Evolutionary conservation across 2,329 filamentous ascomycete species (phyloP).

Genomic region (Rhynchosporium agropyri): DNA sequence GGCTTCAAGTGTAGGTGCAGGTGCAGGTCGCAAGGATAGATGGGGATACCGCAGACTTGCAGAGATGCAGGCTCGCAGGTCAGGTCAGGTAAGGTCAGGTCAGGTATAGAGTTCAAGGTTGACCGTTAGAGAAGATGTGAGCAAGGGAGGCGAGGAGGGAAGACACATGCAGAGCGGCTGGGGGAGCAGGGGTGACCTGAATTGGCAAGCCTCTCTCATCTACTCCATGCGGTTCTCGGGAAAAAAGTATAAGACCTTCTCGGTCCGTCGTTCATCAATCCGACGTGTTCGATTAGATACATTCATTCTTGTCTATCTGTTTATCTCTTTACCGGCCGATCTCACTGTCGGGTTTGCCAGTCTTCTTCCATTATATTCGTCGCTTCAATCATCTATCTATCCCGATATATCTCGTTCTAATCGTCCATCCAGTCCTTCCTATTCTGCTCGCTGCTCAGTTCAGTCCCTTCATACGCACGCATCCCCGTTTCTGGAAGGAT

Average conservation of each 20-base stretch:
- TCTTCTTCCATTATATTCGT: not conserved
- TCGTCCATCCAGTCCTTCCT: not conserved
- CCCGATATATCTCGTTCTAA: not conserved
- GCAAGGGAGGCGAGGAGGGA: not conserved
- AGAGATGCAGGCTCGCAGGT: too few relatives aligned
- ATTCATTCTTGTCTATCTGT: not conserved
- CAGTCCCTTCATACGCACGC: not conserved
- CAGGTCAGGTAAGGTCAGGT: not conserved
- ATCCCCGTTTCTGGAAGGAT: slow-evolving; percentile 8
- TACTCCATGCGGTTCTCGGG: not conserved
- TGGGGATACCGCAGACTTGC: too few relatives aligned
- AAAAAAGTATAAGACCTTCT: slow-evolving; percentile 14
- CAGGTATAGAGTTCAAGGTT: not conserved
- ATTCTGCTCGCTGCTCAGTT: not conserved
- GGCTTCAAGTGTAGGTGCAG: not conserved
- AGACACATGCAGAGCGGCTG: slow-evolving; percentile 3
- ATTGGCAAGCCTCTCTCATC: slow-evolving; percentile 12
- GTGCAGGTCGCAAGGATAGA: too few relatives aligned
- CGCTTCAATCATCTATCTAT: not conserved
- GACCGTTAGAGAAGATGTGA: not conserved
- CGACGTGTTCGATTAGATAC: not conserved
- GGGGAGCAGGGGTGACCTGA: not conserved
- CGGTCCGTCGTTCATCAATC: not conserved
- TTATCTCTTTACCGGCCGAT: not conserved
- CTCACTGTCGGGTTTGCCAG: not conserved